Evolutionary conservation across 1,139 yeast species (phyloP), one percentile per base, ranked within the genome.

Genomic region (Scheffersomyces illinoinensis): DNA sequence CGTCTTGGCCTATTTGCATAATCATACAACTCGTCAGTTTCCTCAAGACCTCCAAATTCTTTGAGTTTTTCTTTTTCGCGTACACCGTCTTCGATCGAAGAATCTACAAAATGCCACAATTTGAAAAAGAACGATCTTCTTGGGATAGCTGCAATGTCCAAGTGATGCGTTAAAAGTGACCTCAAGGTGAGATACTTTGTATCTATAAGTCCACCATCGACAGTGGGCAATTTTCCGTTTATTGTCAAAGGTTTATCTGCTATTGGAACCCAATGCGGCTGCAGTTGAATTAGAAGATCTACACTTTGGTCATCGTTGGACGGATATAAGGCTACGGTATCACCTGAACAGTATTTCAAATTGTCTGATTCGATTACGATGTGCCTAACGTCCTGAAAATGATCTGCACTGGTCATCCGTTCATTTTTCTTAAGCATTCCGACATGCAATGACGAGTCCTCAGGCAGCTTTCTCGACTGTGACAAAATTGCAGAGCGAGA

Each of bases 1-100:
- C 99, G 76, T 64, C 97, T 82, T 10, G 99, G 98, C 61, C 98
- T 78, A 69, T 92, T 90, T 18, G 97, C 96, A 71, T 95, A 95
- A 70, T 95, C 88, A 70, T 88, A 93, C 53, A 93, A 74, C 60
- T 91, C 97, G 67, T 93, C 93, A 21, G 85, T 82, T 55, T 90
- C 93, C 57, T 88, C 86, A 57, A 88, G 81, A 18, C 84, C 76
- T n/a, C 90, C 85, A 68, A 96, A 91, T 62, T 95, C 97, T 56
- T 77, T 76, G 54, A 95, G 77, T 67, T 91, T 90, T 57, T 89
- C 96, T 54, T 79, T 78, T 67, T 95, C 98, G 61, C 95, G 79
- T 49, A 65, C 65, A 0, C 84, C 84, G 59, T 77, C 80, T 46
- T 71, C 77, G 5, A 73, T 75, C 18, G 76, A 67, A 59, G 84